Base-by-base conservation (phyloP, 495 filamentous ascomycete species). In the Neurospora terricola region DNA sequence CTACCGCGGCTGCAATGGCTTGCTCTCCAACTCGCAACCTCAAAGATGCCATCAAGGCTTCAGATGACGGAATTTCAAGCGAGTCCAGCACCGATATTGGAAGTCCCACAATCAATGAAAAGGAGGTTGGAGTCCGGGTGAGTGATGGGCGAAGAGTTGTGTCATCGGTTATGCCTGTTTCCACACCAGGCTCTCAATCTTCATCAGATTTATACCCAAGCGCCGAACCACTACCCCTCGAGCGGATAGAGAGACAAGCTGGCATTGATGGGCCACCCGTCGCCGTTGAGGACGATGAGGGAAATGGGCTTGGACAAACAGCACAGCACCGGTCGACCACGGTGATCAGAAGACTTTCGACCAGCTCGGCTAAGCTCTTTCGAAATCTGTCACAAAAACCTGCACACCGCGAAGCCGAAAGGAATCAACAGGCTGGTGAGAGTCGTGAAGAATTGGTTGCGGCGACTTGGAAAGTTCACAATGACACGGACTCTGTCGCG, bases 331-430 rank as follows among this genome's bases (percentile, higher is more conserved):
- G 54, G 54, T 66, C 54, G 6, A 34, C 54, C 12, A 34, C 77
- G 2, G 37, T 83, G 23, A 78, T 83, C 4, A 85, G 85, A 43
- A 82, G 83, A 71, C 73, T 87, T 5, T 90, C 89, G 7, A 81
- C 76, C 27, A 76, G 79, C 23, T 88, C 85, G 9, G 80, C 81
- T 0, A 77, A 84, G 37, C 69, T 86, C 43, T 71, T 84, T 9
- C 82, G 84, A 74, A 82, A 79, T 59, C 66, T 90, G 37, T 90
- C 88, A 5, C 79, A 83, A 21, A 80, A 77, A 18, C 81, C 83
- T 8, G 37, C 62, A 14, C 36, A 70, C 69, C 38, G 69, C 71
- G 34, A 78, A 48, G 38, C 34, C 68, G 59, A 79, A 69, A 36
- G 69, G 21, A 74, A 69, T 43, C 66, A 75, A 42, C 6, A 71